Base-by-base conservation (phyloP, 352 stramenopile species). In the Globisporangium takayamanum region DNA sequence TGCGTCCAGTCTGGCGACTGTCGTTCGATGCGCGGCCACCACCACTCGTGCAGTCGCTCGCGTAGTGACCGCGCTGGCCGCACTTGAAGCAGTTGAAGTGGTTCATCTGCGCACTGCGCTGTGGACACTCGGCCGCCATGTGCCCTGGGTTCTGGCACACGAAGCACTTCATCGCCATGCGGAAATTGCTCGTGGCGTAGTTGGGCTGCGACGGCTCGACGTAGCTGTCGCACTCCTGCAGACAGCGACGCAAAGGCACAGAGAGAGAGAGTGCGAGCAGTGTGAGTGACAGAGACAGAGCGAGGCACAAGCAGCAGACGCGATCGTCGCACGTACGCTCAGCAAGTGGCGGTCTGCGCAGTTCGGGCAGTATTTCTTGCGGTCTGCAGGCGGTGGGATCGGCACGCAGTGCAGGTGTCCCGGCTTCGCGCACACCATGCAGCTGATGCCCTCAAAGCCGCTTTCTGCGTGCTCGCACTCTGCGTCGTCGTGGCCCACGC, bases 341-440 rank as follows among this genome's bases (percentile, higher is more conserved):
- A 89, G 56, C 33, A 66, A 56, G 57, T 93, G 84, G 36, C 84
- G 84, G 37, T 73, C 72, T 0, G 70, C 63, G 51, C 84, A 93
- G 56, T 88, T 66, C 5, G 81, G 64, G 58, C 84, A 93, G 51
- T 88, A 93, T n/a, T 84, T 60, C 33, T 70, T 67, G 64, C 81
- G 74, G 57, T 92, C 80, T 20, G 79, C 76, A 50, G 84, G 81
- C 44, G 78, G 72, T 0, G 81, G 76, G 48, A 91, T 58, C 0
- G 84, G 84, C 3, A 78, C 74, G 70, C 84, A 92, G 53, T 85
- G 73, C 62, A 89, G 58, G 66, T 93, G 84, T 30, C 81, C 81
- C 8, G 64, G 50, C 53, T 74, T 57, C 10, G 72, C 70, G 55
- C 84, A 93, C 47, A 93, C 80, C 79, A 93, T 92, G 67, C 84